A percentile compares a stretch with the other conserved stretches of the same genome.
Conservation (phyloP, 192 early-diverging fungal genomes). For the Podila epicladia region DNA sequence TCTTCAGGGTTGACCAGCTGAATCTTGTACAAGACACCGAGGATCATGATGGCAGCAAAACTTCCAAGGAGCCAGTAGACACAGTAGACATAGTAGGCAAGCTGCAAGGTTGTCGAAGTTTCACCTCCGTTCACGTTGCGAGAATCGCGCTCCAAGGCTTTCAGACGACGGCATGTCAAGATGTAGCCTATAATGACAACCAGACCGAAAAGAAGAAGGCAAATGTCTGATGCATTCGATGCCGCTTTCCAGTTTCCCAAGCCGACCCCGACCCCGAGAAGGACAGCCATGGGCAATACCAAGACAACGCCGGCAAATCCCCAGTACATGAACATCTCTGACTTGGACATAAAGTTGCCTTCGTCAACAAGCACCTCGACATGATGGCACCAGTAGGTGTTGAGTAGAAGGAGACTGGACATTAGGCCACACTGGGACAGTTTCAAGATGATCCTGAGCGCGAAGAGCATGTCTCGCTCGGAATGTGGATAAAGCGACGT, state of each 20-base stretch:
- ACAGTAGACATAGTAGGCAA: constrained; percentile 35
- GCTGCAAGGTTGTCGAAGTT: constrained; percentile 33
- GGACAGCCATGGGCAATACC: constrained; percentile 6
- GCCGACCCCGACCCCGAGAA: background rate
- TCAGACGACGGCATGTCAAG: constrained; percentile 21
- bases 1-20: background rate
- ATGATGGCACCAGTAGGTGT: constrained; percentile 46
- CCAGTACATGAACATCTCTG: constrained; percentile 37
- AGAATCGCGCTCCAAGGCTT: constrained; percentile 35
- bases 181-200: constrained; percentile 22
- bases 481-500: constrained; percentile 1
- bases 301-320: constrained; percentile 8
- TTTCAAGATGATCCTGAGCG: constrained; percentile 10
- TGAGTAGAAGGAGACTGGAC: constrained; percentile 25
- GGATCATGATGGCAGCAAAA: constrained; percentile 15
- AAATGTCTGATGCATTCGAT: background rate
- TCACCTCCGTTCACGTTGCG: constrained; percentile 40
- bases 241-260: background rate
- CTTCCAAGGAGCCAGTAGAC: constrained; percentile 45
- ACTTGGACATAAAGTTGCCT: constrained; percentile 42
- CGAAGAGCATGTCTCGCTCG: constrained; percentile 3
- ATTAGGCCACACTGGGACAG: constrained; percentile 22
- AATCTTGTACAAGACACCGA: constrained; percentile 26
- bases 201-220: constrained; percentile 8
- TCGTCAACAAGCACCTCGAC: constrained; percentile 47